These are phyloP conservation scores for Penicillium expansum DNA, from an alignment of 2,329 filamentous ascomycete genomes.

Conservation along the genomic window DNA sequence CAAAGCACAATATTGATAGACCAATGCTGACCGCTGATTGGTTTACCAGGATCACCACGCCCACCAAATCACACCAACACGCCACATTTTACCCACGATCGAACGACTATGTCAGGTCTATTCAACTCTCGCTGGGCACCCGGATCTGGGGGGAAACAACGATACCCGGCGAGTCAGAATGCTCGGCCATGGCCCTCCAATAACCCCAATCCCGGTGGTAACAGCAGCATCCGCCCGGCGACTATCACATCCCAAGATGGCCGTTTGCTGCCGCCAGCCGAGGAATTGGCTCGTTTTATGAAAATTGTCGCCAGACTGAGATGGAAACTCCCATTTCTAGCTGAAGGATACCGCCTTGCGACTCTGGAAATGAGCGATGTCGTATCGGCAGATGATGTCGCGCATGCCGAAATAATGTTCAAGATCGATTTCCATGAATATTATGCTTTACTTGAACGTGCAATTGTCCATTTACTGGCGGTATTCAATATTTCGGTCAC, in stretches of 20 bases:
- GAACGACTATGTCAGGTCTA: constrained; percentile 11
- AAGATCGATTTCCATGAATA: constrained; percentile 77
- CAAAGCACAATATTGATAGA: neutral
- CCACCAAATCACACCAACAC: neutral
- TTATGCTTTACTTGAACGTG: constrained; percentile 69
- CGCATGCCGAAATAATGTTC: constrained; percentile 63
- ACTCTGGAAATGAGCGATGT: constrained; percentile 32
- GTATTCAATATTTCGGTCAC: constrained; percentile 60
- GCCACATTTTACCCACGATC: neutral
- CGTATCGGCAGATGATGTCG: constrained; percentile 21
- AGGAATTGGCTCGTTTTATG: constrained; percentile 57
- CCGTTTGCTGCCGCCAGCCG: constrained; percentile 22
- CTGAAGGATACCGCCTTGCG: constrained; percentile 56
- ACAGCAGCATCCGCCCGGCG: neutral
- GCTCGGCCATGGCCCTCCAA: neutral
- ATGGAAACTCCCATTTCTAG: constrained; percentile 63
- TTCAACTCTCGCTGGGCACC: constrained; percentile 29
- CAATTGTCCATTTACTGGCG: constrained; percentile 64
- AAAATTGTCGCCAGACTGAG: constrained; percentile 60
- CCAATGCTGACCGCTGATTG: neutral
- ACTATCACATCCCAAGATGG: constrained; percentile 1
- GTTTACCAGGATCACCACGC: neutral
- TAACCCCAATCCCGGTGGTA: constrained; percentile 6
- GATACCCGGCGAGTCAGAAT: neutral
- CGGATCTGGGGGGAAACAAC: neutral